Base-by-base conservation (phyloP, 176 grass and related monocot genomes). In the Themeda triandra region DNA sequence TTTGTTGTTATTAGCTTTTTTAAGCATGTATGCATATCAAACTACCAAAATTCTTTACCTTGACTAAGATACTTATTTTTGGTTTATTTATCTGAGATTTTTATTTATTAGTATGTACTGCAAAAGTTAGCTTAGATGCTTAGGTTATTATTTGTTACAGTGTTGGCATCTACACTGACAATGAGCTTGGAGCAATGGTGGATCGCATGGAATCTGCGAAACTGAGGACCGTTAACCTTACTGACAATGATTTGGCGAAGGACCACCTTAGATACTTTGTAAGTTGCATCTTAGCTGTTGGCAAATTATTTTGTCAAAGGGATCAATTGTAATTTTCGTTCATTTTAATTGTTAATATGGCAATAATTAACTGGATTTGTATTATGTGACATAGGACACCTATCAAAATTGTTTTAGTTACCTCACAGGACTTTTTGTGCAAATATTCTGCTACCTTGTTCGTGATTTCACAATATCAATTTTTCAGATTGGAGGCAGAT, bases 241-340 rank as follows among this genome's bases (percentile, higher is more conserved):
- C 89, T 83, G 78, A 92, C 30, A 91, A 94, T 80, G 93, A 99
- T 67, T 81, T 99, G 49, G 96, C 86, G 19, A 99, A 99, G 45
- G 93, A 93, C 27, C 96, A 99, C 46, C 91, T 99, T 60, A 90
- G 93, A 85, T 99, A 99, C 86, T 96, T 99, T 79, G 96, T 99
- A 94, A 79, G 93, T 89, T 89, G 11, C 21, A 88, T 42, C 24
- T 76, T 58, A 63, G 42, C 37, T n/a, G 36, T 72, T 53, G 46
- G 17, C 58, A 83, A 37, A 77, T 56, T 80, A 14, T 80, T 80
- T 66, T 69, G 10, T 4, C 19, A 40, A 81, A 49, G 30, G 17
- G 33, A 42, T 51, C 15, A 44, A 53, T 71, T 35, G 18, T 48
- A 53, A 39, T 24, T 74, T 51, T 53, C 4, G 8, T 56, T 81